Conservation (phyloP, 768 basidiomycete genomes). For the Tylopilus vinaceipallidus region DNA sequence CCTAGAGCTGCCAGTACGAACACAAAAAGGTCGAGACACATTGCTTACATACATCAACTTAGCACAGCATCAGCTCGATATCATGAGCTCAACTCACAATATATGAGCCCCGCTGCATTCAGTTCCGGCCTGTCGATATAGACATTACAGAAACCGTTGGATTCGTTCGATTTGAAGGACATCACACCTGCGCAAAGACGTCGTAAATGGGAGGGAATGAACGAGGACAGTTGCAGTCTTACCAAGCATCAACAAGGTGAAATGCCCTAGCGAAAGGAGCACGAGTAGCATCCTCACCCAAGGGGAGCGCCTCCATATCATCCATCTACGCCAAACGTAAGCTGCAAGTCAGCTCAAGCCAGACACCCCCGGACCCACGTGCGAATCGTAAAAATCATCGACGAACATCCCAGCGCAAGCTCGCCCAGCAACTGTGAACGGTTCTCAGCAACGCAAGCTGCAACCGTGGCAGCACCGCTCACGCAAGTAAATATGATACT, state of each 20-base stretch:
- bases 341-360: not conserved
- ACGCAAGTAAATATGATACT: not conserved
- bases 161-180: not conserved
- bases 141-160: not conserved
- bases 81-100: constrained; percentile 9
- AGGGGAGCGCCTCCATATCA: constrained; percentile 22
- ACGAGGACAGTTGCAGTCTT: not conserved
- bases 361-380: constrained; percentile 13
- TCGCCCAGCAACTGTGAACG: not conserved
- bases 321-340: constrained; percentile 16
- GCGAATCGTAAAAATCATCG: constrained; percentile 24
- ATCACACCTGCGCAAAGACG: constrained; percentile 4
- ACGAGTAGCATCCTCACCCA: constrained; percentile 10
- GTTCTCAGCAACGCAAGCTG: not conserved
- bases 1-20: constrained; percentile 16
- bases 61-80: not conserved
- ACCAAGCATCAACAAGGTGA: constrained; percentile 13
- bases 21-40: constrained; percentile 18
- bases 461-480: not conserved
- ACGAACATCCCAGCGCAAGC: constrained; percentile 18
- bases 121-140: not conserved
- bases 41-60: constrained; percentile 9
- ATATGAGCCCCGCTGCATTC: constrained; percentile 1
- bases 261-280: constrained; percentile 21
- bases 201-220: not conserved